Conservation (phyloP, 495 filamentous ascomycete genomes). For the Penicillium angulare region DNA sequence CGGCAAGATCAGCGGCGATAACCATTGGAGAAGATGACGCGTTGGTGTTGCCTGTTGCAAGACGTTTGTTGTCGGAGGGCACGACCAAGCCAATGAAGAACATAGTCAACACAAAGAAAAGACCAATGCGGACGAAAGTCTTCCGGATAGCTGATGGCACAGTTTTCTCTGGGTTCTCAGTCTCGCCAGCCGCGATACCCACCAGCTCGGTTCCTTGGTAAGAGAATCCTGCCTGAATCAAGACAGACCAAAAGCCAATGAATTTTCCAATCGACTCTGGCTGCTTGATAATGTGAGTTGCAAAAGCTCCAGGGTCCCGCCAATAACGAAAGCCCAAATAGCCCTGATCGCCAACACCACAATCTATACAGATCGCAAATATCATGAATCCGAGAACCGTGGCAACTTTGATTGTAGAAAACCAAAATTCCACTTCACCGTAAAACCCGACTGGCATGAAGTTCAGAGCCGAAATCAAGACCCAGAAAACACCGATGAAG, state of each 20-base stretch:
- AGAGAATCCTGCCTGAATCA: slow-evolving; percentile 56
- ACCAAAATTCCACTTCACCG: slow-evolving; percentile 60
- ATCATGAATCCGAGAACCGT: slow-evolving; percentile 58
- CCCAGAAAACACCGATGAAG: slow-evolving; percentile 66
- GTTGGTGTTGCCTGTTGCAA: slow-evolving; percentile 39
- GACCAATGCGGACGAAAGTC: slow-evolving; percentile 64
- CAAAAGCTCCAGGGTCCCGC: slow-evolving; percentile 60
- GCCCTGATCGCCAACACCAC: slow-evolving; percentile 53
- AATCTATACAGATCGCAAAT: slow-evolving; percentile 56
- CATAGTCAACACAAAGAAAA: slow-evolving; percentile 62
- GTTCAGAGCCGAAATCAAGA: slow-evolving; percentile 59
- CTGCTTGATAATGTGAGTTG: slow-evolving; percentile 53
- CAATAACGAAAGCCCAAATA: slow-evolving; percentile 60
- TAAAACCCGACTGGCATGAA: slow-evolving; percentile 49
- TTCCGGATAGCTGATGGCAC: slow-evolving; percentile 64
- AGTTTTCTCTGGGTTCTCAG: slow-evolving; percentile 58
- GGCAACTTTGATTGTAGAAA: slow-evolving; percentile 56
- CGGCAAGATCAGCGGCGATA: slow-evolving; percentile 57
- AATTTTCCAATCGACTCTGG: slow-evolving; percentile 50
- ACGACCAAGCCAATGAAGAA: slow-evolving; percentile 69
- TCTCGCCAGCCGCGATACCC: slow-evolving; percentile 64
- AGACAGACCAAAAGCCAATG: slow-evolving; percentile 35
- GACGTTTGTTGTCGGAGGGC: slow-evolving; percentile 39
- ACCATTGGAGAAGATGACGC: slow-evolving; percentile 66
- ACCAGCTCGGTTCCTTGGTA: slow-evolving; percentile 66